A percentile compares a stretch with the other conserved stretches of the same genome.
These are phyloP conservation scores for Coemansia sp. DNA, from an alignment of 192 early-diverging fungal species.

Conservation along the genomic window DNA sequence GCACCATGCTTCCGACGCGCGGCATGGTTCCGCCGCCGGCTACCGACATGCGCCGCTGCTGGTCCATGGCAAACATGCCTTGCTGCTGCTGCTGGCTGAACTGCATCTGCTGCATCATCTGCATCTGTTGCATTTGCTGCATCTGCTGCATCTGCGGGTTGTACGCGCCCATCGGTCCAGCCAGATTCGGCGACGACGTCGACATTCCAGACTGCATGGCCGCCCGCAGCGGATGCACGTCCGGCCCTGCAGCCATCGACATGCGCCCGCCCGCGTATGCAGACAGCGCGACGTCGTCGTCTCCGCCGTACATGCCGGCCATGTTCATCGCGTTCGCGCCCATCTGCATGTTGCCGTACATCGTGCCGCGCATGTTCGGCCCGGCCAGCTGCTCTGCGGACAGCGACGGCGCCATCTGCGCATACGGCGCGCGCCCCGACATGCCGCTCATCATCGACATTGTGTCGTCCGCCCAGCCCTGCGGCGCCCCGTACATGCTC, in stretches of 20 bases:
- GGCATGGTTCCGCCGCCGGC: constrained; percentile 14
- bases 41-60: constrained; percentile 45
- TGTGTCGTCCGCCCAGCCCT: constrained; percentile 45
- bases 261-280: constrained; percentile 34
- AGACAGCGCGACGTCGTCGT: constrained; percentile 51
- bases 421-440: constrained; percentile 45
- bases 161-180: constrained; percentile 22
- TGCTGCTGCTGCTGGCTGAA: constrained; percentile 20
- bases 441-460: constrained; percentile 55
- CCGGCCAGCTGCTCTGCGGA: constrained; percentile 42
- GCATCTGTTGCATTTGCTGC: constrained; percentile 29
- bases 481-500: constrained; percentile 45
- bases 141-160: constrained; percentile 24
- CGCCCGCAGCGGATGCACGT: constrained; percentile 51
- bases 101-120: constrained; percentile 33
- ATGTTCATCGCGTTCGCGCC: constrained; percentile 13
- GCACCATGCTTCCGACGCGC: background rate
- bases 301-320: constrained; percentile 8
- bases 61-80: constrained; percentile 14
- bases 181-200: constrained; percentile 46
- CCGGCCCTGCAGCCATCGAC: constrained; percentile 36
- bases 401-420: constrained; percentile 43
- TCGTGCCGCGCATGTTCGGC: constrained; percentile 36
- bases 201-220: constrained; percentile 56
- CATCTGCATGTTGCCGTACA: constrained; percentile 32